A percentile compares a stretch with the other conserved stretches of the same genome.
Conservation (phyloP, 2,329 filamentous ascomycete genomes). For the Rhinocladiella similis region DNA sequence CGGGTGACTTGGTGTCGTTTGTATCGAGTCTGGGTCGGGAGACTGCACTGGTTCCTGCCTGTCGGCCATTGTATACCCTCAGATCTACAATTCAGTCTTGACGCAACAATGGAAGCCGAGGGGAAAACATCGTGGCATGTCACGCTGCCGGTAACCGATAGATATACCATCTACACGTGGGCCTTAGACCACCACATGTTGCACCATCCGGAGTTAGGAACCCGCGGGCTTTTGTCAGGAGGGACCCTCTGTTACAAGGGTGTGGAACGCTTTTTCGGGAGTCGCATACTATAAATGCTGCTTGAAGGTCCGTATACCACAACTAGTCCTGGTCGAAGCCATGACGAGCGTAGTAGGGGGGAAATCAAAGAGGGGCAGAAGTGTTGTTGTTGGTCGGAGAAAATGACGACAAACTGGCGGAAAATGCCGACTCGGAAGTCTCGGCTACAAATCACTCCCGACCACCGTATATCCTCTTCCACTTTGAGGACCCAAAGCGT, state of each 20-base stretch:
- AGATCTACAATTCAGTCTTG: no score
- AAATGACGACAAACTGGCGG: not conserved
- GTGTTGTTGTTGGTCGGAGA: not conserved
- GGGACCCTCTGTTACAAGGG: no score
- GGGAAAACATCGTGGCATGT: no score
- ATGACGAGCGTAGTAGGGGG: not conserved
- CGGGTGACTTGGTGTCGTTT: not conserved
- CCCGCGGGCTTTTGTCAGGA: no score
- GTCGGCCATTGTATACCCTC: not conserved
- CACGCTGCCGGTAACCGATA: no score
- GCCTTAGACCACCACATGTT: no score
- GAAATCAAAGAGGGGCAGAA: not conserved
- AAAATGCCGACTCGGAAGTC: not conserved
- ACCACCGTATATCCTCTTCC: not conserved
- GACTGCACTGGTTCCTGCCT: not conserved
- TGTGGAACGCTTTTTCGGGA: not conserved
- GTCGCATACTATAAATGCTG: not conserved
- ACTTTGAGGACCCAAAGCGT: not conserved
- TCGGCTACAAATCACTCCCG: slow-evolving; percentile 1
- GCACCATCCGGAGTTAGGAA: no score
- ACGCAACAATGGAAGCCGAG: no score
- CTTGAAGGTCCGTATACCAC: not conserved
- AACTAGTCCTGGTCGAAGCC: not conserved
- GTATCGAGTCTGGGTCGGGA: not conserved
- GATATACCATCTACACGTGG: no score